phyloP scores from a whole-genome alignment of 1,284 basidiomycete genomes.

The Ustilago esculenta region DNA sequence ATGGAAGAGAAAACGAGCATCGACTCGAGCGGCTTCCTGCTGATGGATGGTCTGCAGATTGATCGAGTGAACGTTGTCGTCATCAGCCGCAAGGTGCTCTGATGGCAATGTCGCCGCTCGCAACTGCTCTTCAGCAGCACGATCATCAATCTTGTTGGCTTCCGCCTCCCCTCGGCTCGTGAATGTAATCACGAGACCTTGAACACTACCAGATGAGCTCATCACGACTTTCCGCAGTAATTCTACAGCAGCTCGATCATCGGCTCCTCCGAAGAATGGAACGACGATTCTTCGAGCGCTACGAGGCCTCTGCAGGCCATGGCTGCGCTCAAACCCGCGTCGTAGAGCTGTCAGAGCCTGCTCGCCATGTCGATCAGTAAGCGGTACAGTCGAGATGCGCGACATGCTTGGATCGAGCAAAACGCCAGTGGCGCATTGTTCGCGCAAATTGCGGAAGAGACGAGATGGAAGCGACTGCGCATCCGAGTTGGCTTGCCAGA shows the following conservation, averaged over 20 bases:
- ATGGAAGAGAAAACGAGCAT: constrained; percentile 44
- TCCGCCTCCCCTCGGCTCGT: constrained; percentile 1
- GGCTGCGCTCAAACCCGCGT: constrained; percentile 16
- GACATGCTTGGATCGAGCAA: constrained; percentile 36
- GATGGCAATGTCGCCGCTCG: background rate
- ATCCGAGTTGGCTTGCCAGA: constrained; percentile 39
- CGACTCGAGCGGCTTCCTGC: constrained; percentile 33
- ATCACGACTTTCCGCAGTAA: constrained; percentile 25
- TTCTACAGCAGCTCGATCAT: constrained; percentile 48
- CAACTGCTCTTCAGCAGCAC: background rate
- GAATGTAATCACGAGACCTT: constrained; percentile 41
- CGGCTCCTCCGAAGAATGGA: constrained; percentile 50
- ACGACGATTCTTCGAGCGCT: constrained; percentile 34
- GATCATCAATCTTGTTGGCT: background rate
- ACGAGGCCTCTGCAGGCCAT: constrained; percentile 13
- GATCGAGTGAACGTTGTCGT: constrained; percentile 35
- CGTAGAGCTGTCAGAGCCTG: background rate
- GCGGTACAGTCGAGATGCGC: background rate
- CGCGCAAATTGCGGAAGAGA: constrained; percentile 31
- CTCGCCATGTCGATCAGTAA: background rate
- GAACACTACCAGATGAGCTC: constrained; percentile 18
- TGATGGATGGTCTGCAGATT: constrained; percentile 45
- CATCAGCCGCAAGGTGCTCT: constrained; percentile 10
- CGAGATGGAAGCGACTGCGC: constrained; percentile 38
- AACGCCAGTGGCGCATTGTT: constrained; percentile 36